Percentiles rank a stretch among this genome's conserved stretches.
These are phyloP conservation scores for Solanum habrochaites DNA, from an alignment of 257 asterid genomes.

Conservation along the genomic window DNA sequence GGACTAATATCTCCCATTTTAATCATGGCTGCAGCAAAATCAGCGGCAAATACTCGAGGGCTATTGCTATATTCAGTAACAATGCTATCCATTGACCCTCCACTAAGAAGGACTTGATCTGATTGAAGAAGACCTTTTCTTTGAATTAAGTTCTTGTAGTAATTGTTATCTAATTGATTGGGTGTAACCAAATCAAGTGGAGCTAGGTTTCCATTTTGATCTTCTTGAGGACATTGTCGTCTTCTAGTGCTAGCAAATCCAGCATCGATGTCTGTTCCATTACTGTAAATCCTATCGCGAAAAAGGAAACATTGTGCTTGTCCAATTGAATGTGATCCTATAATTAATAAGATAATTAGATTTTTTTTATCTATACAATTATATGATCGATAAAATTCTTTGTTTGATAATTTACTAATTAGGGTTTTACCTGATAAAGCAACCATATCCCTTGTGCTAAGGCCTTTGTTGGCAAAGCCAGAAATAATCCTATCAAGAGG, in stretches of 20 bases:
- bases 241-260: slow-evolving; percentile 19
- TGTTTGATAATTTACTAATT: too few species aligned
- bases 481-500: too few species aligned
- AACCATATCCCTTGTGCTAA: too few species aligned
- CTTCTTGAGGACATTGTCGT: background rate
- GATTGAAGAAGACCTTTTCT: background rate
- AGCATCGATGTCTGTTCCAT: slow-evolving; percentile 25
- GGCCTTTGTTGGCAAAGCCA: too few species aligned
- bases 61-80: background rate
- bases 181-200: slow-evolving; percentile 41
- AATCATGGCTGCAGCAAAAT: background rate
- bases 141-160: too few species aligned
- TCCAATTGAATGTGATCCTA: background rate
- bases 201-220: slow-evolving; percentile 23
- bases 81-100: background rate
- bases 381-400: too few species aligned
- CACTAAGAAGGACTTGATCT: background rate
- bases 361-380: too few species aligned
- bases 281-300: slow-evolving; percentile 23
- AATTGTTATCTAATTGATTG: background rate
- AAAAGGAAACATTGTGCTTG: background rate
- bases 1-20: background rate
- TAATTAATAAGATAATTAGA: background rate
- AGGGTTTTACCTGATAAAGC: too few species aligned
- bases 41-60: background rate